These are phyloP conservation scores for Paspalum notatum DNA, from an alignment of 176 grass and related monocot species.

Conservation along the genomic window DNA sequence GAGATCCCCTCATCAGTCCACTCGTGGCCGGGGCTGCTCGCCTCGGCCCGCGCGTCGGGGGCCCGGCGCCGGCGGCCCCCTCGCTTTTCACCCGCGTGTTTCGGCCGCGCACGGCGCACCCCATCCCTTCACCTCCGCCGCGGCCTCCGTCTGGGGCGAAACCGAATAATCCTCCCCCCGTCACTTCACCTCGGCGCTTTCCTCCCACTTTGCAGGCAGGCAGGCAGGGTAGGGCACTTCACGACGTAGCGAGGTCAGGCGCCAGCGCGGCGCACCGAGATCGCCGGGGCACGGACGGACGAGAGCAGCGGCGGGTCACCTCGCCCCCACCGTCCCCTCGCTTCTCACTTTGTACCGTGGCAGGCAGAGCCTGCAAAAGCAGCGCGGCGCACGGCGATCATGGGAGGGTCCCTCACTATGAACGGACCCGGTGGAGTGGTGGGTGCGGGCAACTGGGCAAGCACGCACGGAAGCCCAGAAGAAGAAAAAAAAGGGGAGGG, in stretches of 20 bases:
- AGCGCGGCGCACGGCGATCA: neutral
- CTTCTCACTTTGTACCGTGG: neutral
- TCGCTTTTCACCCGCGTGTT: constrained; percentile 21
- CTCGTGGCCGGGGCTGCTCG: neutral
- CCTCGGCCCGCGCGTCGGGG: constrained; percentile 16
- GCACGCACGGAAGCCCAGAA: too few species aligned
- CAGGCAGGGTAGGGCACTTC: neutral
- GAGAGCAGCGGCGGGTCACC: neutral
- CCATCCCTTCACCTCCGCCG: too few species aligned
- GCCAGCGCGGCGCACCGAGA: neutral
- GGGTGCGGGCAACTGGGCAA: too few species aligned
- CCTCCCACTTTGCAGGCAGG: neutral
- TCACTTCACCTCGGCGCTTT: neutral
- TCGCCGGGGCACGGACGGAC: neutral
- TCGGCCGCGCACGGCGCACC: constrained; percentile 10
- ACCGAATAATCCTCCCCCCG: neutral
- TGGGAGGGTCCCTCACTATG: neutral
- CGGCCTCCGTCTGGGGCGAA: neutral
- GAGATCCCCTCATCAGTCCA: neutral
- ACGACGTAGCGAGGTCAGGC: too few species aligned
- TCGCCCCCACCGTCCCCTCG: neutral
- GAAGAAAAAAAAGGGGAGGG: neutral
- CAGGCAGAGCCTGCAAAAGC: neutral
- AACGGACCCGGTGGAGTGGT: neutral
- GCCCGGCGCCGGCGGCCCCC: neutral